A percentile compares a stretch with the other conserved stretches of the same genome.
phyloP scores from a whole-genome alignment of 208 protist species.

The Trypanosoma platydactyli region DNA sequence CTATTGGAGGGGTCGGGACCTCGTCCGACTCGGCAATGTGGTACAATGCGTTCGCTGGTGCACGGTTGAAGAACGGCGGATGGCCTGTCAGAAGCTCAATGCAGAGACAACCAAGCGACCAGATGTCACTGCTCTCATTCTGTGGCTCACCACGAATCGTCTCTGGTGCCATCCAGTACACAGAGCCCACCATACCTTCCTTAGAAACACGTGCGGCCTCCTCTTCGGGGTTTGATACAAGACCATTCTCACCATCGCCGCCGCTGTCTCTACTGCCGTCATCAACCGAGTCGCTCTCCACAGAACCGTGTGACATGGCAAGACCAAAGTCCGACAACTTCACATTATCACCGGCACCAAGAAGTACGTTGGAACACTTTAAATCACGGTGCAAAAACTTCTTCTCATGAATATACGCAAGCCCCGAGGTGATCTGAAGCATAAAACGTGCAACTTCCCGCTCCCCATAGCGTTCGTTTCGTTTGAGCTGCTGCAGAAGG shows the following conservation, averaged over 20 bases:
- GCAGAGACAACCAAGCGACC: constrained; percentile 77
- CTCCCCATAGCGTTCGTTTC: constrained; percentile 32
- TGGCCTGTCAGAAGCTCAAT: constrained; percentile 73
- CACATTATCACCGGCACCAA: constrained; percentile 50
- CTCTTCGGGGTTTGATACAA: constrained; percentile 3
- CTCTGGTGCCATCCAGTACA: constrained; percentile 88
- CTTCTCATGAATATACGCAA: constrained; percentile 66
- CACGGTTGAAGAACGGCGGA: constrained; percentile 74
- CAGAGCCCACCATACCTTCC: constrained; percentile 64
- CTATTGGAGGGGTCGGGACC: constrained; percentile 22
- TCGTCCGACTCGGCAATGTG: constrained; percentile 57
- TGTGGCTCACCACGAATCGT: constrained; percentile 45
- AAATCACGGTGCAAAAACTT: constrained; percentile 85
- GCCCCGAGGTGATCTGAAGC: constrained; percentile 56
- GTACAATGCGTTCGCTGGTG: constrained; percentile 63
- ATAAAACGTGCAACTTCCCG: constrained; percentile 39
- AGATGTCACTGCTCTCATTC: constrained; percentile 64
- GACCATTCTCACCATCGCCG: constrained; percentile 12
- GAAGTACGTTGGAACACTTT: constrained; percentile 86
- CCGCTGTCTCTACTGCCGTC: constrained; percentile 10
- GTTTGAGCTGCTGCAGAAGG: constrained; percentile 44
- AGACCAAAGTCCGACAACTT: constrained; percentile 92
- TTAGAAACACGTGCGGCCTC: constrained; percentile 3
- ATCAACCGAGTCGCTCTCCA: not conserved
- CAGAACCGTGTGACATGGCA: constrained; percentile 25